These are phyloP conservation scores for Colletotrichum noveboracense DNA, from an alignment of 2,329 filamentous ascomycete genomes.

Conservation along the genomic window DNA sequence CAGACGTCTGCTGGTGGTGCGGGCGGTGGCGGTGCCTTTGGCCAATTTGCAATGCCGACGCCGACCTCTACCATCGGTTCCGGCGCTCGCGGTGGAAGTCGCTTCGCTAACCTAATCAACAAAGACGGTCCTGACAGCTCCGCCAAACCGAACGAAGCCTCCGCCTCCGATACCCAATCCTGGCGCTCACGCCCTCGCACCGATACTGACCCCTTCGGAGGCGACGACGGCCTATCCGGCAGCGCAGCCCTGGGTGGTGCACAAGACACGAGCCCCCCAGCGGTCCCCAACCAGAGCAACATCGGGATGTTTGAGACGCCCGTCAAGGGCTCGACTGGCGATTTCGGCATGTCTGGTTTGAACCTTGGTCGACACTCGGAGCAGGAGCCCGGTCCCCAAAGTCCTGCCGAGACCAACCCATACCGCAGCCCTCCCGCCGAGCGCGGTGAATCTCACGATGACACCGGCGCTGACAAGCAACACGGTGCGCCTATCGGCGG, in stretches of 20 bases:
- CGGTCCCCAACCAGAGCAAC: slow-evolving; percentile 37
- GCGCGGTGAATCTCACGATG: slow-evolving; percentile 67
- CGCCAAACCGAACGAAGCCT: slow-evolving; percentile 52
- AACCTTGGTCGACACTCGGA: slow-evolving; percentile 63
- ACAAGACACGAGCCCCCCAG: slow-evolving; percentile 67
- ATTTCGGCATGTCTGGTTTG: slow-evolving; percentile 68
- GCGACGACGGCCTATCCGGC: slow-evolving; percentile 69
- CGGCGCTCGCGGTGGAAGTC: slow-evolving; percentile 77
- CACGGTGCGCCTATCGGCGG: slow-evolving; percentile 56
- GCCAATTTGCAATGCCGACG: slow-evolving; percentile 78
- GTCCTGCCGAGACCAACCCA: slow-evolving; percentile 94
- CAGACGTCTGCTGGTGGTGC: slow-evolving; percentile 24
- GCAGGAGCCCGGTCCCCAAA: slow-evolving; percentile 73
- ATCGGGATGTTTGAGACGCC: slow-evolving; percentile 57
- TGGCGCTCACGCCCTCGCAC: slow-evolving; percentile 69
- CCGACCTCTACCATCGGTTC: slow-evolving; percentile 59
- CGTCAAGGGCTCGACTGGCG: slow-evolving; percentile 57
- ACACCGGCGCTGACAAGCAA: slow-evolving; percentile 51
- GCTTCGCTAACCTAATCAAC: slow-evolving; percentile 83
- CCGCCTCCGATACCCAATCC: slow-evolving; percentile 42
- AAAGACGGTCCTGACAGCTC: slow-evolving; percentile 76
- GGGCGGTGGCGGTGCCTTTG: slow-evolving; percentile 68
- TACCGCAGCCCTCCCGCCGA: slow-evolving; percentile 90
- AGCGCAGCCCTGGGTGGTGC: slow-evolving; percentile 78
- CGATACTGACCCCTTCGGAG: slow-evolving; percentile 79